Evolutionary conservation across 129 eudicot species (phyloP).

Genomic region (Centrapalus pauciflorus): DNA sequence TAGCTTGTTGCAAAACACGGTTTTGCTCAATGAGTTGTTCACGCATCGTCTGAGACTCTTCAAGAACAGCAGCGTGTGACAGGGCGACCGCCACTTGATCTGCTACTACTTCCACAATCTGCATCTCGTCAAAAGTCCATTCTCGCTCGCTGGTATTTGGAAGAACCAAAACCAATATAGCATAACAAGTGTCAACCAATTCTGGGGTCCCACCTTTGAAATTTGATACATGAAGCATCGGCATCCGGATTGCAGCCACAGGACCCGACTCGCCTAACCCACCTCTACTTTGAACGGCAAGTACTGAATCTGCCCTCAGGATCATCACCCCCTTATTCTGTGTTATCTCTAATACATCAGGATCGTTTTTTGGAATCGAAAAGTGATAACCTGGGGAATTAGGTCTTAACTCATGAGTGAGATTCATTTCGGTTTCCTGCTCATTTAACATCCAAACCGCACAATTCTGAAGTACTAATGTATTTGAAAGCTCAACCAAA

Average conservation of each 20-base stretch:
- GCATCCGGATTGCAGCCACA: constrained; percentile 88
- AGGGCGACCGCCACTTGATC: constrained; percentile 94
- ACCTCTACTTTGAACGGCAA: constrained; percentile 62
- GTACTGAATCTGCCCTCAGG: constrained; percentile 50
- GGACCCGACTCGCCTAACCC: constrained; percentile 52
- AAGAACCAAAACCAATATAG: constrained; percentile 68
- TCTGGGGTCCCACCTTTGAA: constrained; percentile 93
- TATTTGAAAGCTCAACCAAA: constrained; percentile 71
- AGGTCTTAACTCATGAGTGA: constrained; percentile 55
- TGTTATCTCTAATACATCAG: constrained; percentile 57
- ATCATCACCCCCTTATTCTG: constrained; percentile 62
- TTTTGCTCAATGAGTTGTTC: constrained; percentile 67
- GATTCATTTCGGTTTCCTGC: constrained; percentile 46
- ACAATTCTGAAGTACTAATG: constrained; percentile 67
- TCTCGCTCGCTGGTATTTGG: constrained; percentile 34
- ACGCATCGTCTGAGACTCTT: constrained; percentile 80
- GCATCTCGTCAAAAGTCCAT: constrained; percentile 66
- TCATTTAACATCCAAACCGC: constrained; percentile 81
- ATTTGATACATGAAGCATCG: constrained; percentile 77
- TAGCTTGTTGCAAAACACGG: constrained; percentile 67
- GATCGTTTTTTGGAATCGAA: constrained; percentile 51
- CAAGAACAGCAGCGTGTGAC: constrained; percentile 83
- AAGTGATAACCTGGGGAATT: constrained; percentile 28
- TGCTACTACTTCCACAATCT: constrained; percentile 84
- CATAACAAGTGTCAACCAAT: constrained; percentile 58